Evolutionary conservation across 2,329 filamentous ascomycete genomes (phyloP), one percentile per base, ranked within the genome.

Genomic region (Beauveria varroae): DNA sequence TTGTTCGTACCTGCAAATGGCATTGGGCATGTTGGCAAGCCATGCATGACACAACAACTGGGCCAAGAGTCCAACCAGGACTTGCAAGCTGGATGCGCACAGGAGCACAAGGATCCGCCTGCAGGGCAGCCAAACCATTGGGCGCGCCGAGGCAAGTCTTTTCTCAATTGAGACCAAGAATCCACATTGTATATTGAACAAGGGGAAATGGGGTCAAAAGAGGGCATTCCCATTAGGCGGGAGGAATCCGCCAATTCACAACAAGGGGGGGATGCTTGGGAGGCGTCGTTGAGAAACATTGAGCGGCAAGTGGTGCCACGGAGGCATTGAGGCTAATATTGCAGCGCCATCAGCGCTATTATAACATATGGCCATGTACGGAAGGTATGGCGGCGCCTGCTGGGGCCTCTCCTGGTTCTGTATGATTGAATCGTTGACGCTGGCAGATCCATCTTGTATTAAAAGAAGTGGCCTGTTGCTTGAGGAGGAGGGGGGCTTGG

Each of bases 251-350:
- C 28, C 28, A 9, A 34, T 12, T 34, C 10, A 12, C 30, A 34
- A 10, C 28, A 5, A 14, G n/a, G 26, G 3, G 34, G 26, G 30
- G 10, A 44, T 14, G 3, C 14, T 14, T 37, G 24, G 10, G 24
- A 59, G 49, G 57, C 57, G 57, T 53, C n/a, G 53, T 10, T 20
- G 14, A 16, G 28, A 37, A 37, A 22, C 22, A 28, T 52, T 34
- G 56, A 22, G 46, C 49, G 9, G 26, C 12, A 14, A 59, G 37
- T 60, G 57, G 57, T 60, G 57, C 49, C 46, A 53, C 40, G 49
- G 18, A 22, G 37, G 22, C 40, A 44, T 43, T 55, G 5, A 10
- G 14, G 52, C n/a, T 28, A 14, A 43, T 41, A 43, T 41, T 40
- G 50, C 28, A 9, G 53, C 24, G 28, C 22, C 26, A 57, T 20